Base-by-base conservation (phyloP, 1,284 basidiomycete species). In the Fomitopsis betulina region DNA sequence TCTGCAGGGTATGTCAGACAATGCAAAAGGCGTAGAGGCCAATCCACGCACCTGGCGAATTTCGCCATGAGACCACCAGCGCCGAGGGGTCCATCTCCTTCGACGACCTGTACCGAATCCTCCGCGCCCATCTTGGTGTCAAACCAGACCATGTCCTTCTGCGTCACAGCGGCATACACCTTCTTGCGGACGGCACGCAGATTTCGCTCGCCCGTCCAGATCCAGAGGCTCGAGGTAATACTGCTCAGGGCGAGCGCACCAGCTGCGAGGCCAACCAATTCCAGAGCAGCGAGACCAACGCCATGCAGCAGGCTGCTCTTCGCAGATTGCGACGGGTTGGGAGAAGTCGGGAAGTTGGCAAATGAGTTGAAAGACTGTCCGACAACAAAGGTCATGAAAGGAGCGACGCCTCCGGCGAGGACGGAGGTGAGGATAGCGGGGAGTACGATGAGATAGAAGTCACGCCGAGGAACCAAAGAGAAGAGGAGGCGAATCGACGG, bases 31-130 rank as follows among this genome's bases (percentile, higher is more conserved):
- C 7, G 12, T 10, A n/a, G 12, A 49, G 32, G 7, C 13, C 23
- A 51, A 25, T 39, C 2, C 9, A 75, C 85, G 66, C 62, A 93
- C 95, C 87, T 86, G 27, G 91, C 85, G 70, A 98, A 98, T 70
- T 94, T 93, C 55, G 93, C 87, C 94, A 98, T 97, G 47, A 98
- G 78, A 19, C 96, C 96, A 58, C 91, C 96, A 52, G 94, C 93
- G 60, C 94, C 93, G 56, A 90, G 74, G 37, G 83, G 79, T 45
- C 81, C 80, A 40, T 80, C 77, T 25, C 80, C 77, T 25, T 78
- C 78, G 40, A 76, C 73, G 57, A 76, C 73, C 59, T 79, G 76
- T 15, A 77, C 73, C 42, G 77, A 69, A 43, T 79, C 79, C 43
- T 84, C 83, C 49, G 81, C 76, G 51, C 89, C 91, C 83, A 91